Conservation (phyloP, 73 alveolate genomes). For the Halteria grandinella region DNA sequence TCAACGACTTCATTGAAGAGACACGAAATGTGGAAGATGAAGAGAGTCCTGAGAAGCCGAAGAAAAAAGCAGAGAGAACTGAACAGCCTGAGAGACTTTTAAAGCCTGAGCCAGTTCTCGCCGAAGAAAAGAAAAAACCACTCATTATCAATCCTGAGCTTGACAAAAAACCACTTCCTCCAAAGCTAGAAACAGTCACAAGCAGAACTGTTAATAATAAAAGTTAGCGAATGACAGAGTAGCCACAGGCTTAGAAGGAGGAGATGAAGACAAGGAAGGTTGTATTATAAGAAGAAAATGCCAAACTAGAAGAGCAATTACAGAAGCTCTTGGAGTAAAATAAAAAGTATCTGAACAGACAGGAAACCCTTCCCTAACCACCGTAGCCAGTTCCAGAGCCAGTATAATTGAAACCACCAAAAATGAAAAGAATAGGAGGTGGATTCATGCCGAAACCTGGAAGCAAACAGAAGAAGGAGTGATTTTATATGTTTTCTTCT, state of each 20-base stretch:
- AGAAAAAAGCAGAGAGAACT: neutral
- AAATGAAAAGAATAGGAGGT: constrained; percentile 36
- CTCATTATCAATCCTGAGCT: no score
- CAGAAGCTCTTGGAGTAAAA: constrained; percentile 32
- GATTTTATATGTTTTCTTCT: no score
- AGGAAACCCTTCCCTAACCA: no score
- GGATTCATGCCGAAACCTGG: no score
- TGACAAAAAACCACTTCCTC: no score
- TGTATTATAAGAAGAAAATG: constrained; percentile 28
- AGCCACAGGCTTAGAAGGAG: neutral
- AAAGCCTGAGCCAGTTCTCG: no score
- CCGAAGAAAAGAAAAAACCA: no score
- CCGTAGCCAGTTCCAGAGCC: neutral
- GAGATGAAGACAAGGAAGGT: neutral
- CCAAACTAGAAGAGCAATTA: constrained; percentile 8
- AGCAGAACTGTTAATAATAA: no score
- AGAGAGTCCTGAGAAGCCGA: neutral
- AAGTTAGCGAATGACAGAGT: neutral
- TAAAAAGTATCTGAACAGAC: constrained; percentile 20
- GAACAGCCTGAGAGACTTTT: no score
- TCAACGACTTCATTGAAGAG: neutral
- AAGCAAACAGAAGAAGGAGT: no score
- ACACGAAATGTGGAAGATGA: neutral
- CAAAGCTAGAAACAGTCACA: no score
- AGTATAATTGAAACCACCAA: neutral